Evolutionary conservation across 768 basidiomycete species (phyloP), one percentile per base, ranked within the genome.

Genomic region (Termitomyces sp.): DNA sequence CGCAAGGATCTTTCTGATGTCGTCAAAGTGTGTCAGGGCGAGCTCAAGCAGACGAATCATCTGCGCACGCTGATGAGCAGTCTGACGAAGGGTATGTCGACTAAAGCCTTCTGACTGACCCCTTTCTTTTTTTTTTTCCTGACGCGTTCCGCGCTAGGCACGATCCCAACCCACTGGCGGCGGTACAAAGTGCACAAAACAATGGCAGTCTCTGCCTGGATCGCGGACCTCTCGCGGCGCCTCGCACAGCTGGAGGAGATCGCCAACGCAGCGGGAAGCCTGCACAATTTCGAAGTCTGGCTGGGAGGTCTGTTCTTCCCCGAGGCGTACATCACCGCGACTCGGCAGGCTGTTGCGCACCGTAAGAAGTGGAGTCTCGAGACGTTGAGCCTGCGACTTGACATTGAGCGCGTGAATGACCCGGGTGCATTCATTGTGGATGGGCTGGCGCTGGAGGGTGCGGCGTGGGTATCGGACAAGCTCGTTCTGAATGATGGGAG

Each of bases 261-360:
- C 59, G 83, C 89, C 0, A 71, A 74, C 20, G 74, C 87, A 50
- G 44, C 13, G 2, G 87, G 89, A 63, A 86, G 81, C 68, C 74
- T 89, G 64, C 81, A 78, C 65, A 80, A 91, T 66, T 77, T 91
- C 51, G 87, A 92, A 73, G 91, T 97, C 49, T 94, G 93, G 91
- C 84, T 98, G 15, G 95, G 96, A 24, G 92, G 93, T 0, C 74
- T 99, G 59, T 98, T 98, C 83, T 95, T 92, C 84, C 97, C 96
- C 0, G 93, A 96, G 69, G 96, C 95, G 3, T 98, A 94, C 71
- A 84, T 98, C 68, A 98, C 96, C 0, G 96, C 96, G 2, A 96
- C 94, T 2, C 83, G 96, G 55, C 96, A 99, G 74, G 87, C 92
- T n/a, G 91, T 95, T 5, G 97, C 96, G 2, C 96, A 98, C 71